A percentile compares a stretch with the other conserved stretches of the same genome.
Evolutionary conservation across 768 basidiomycete species (phyloP).

Genomic region (Auriculariales sp.): DNA sequence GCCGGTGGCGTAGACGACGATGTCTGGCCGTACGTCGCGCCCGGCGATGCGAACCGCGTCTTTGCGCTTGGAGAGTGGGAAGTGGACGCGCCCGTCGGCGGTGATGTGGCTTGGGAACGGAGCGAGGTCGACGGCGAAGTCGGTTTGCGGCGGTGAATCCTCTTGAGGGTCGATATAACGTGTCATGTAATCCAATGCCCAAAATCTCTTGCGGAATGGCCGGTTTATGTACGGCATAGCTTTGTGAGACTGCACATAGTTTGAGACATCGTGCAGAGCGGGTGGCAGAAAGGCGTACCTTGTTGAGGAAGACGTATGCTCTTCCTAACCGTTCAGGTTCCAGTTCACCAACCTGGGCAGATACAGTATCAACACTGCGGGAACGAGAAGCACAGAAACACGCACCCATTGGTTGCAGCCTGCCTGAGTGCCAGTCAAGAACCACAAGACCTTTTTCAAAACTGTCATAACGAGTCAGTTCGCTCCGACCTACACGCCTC

Average conservation of each 20-base stretch:
- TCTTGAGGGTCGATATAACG: conserved; percentile 45
- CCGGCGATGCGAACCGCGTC: conserved; percentile 26
- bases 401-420: conserved; percentile 48
- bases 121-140: conserved; percentile 35
- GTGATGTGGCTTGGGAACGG: conserved; percentile 38
- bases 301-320: conserved; percentile 52
- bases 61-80: conserved; percentile 27
- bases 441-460: conserved; percentile 40
- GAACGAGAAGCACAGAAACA: background rate
- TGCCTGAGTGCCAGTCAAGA: conserved; percentile 43
- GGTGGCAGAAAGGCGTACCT: conserved; percentile 21
- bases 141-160: conserved; percentile 28
- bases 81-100: conserved; percentile 28
- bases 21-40: conserved; percentile 29
- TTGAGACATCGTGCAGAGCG: too few relatives aligned
- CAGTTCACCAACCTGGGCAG: conserved; percentile 34
- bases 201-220: conserved; percentile 32
- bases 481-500: too few relatives aligned
- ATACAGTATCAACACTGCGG: background rate
- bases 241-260: conserved; percentile 26
- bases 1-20: conserved; percentile 35
- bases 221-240: conserved; percentile 49
- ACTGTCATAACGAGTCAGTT: too few relatives aligned
- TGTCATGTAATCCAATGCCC: conserved; percentile 29
- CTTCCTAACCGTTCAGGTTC: conserved; percentile 37